Conservation (phyloP, 192 early-diverging fungal species). For the Lobosporangium transversale region DNA sequence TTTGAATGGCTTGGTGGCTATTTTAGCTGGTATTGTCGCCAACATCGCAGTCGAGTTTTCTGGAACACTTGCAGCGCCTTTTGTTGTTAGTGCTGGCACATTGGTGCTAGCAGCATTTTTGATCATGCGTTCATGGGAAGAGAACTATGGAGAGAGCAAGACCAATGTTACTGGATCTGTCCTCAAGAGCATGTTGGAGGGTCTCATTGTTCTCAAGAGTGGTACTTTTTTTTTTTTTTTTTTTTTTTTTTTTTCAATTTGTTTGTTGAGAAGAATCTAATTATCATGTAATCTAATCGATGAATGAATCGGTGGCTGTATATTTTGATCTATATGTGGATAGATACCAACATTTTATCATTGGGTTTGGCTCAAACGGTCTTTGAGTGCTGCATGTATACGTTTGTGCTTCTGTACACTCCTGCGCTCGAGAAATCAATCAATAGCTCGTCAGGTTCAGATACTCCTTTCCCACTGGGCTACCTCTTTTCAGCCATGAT, state of each 20-base stretch:
- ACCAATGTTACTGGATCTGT: conserved; percentile 33
- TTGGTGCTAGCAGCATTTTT: conserved; percentile 59
- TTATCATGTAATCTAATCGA: too few relatives aligned
- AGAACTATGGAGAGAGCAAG: conserved; percentile 75
- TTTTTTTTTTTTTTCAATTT: not conserved
- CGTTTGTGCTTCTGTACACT: conserved; percentile 69
- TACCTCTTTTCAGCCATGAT: conserved; percentile 66
- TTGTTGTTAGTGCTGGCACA: conserved; percentile 64
- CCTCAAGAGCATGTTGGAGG: conserved; percentile 47
- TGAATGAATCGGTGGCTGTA: too few relatives aligned
- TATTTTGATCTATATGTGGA: too few relatives aligned
- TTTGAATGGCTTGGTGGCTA: conserved; percentile 77
- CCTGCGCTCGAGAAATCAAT: conserved; percentile 60
- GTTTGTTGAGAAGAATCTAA: too few relatives aligned
- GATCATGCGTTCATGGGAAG: conserved; percentile 69
- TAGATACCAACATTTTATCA: conserved; percentile 61
- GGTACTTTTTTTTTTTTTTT: conserved; percentile 21
- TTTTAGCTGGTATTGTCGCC: conserved; percentile 71
- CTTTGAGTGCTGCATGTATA: conserved; percentile 74
- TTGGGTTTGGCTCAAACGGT: conserved; percentile 68
- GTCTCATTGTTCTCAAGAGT: conserved; percentile 45
- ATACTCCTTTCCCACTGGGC: conserved; percentile 54
- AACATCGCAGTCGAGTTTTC: conserved; percentile 65
- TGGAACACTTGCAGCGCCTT: conserved; percentile 68
- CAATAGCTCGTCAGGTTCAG: conserved; percentile 10